Conservation (phyloP, 2,329 filamentous ascomycete genomes). For the Curvularia eragrostidis region DNA sequence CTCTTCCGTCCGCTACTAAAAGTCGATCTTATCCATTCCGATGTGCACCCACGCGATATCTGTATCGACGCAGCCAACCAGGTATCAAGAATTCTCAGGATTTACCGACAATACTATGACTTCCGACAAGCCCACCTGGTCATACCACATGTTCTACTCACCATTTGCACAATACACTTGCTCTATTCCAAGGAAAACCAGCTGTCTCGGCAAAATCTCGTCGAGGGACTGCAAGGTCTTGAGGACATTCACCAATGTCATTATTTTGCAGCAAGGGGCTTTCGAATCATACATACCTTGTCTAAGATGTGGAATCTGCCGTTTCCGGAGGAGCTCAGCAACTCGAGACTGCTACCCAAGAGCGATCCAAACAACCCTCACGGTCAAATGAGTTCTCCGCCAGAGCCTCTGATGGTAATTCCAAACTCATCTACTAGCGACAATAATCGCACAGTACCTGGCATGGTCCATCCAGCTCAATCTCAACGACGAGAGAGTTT, state of each 20-base stretch:
- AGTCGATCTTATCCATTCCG: conserved; percentile 62
- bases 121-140: conserved; percentile 51
- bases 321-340: conserved; percentile 49
- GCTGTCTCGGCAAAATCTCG: conserved; percentile 48
- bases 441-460: conserved; percentile 18
- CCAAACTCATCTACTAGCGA: conserved; percentile 22
- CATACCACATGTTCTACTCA: conserved; percentile 52
- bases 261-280: conserved; percentile 52
- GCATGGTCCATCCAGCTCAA: conserved; percentile 5
- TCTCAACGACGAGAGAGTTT: conserved; percentile 35
- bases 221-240: conserved; percentile 52
- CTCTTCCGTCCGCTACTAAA: conserved; percentile 78
- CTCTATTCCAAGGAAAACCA: conserved; percentile 52
- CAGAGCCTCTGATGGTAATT: conserved; percentile 27
- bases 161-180: conserved; percentile 54
- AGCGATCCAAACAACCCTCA: conserved; percentile 15
- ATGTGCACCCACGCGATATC: conserved; percentile 68
- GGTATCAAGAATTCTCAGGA: conserved; percentile 52
- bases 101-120: conserved; percentile 54
- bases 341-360: conserved; percentile 35
- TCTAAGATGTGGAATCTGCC: conserved; percentile 54
- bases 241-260: conserved; percentile 54
- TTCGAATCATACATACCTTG: conserved; percentile 53
- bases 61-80: conserved; percentile 61
- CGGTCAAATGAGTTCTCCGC: conserved; percentile 29